phyloP scores from a whole-genome alignment of 805 yeast genomes.

The Lachancea meyersii region DNA sequence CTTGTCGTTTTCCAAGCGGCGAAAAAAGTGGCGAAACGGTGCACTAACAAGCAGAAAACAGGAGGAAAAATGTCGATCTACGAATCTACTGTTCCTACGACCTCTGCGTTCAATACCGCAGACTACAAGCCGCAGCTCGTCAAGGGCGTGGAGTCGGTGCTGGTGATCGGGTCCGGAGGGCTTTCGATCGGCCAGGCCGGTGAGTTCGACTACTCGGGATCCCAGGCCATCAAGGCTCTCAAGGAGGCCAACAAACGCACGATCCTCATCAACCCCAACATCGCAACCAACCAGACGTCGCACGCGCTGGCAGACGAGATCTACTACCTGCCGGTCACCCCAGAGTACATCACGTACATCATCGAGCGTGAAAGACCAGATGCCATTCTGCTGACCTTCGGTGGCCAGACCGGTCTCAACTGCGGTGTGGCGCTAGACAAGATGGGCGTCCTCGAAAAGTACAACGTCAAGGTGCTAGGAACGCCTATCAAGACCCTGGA shows the following conservation, averaged over 20 bases:
- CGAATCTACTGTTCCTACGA: conserved; percentile 26
- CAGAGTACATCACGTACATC: conserved; percentile 91
- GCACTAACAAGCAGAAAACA: background rate
- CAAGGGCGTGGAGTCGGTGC: conserved; percentile 42
- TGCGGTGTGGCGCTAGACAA: conserved; percentile 93
- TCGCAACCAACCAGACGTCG: conserved; percentile 95
- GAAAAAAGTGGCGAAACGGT: background rate
- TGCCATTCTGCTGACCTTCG: conserved; percentile 91
- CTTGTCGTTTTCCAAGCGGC: background rate
- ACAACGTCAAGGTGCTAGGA: conserved; percentile 90
- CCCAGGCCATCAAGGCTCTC: conserved; percentile 94
- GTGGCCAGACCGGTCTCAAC: conserved; percentile 96
- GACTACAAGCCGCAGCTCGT: conserved; percentile 30
- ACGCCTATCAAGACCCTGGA: conserved; percentile 95
- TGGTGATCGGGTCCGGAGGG: conserved; percentile 96
- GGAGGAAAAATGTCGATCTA: conserved; percentile 19
- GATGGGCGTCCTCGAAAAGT: conserved; percentile 88
- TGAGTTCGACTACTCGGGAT: conserved; percentile 94
- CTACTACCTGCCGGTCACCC: conserved; percentile 92
- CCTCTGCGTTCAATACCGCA: conserved; percentile 28
- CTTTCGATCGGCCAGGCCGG: conserved; percentile 97
- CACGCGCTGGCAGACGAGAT: conserved; percentile 93
- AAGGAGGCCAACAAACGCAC: conserved; percentile 83
- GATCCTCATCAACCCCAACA: conserved; percentile 87
- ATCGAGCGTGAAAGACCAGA: conserved; percentile 96